Evolutionary conservation across 768 basidiomycete species (phyloP).

Genomic region (Calocybe indica): DNA sequence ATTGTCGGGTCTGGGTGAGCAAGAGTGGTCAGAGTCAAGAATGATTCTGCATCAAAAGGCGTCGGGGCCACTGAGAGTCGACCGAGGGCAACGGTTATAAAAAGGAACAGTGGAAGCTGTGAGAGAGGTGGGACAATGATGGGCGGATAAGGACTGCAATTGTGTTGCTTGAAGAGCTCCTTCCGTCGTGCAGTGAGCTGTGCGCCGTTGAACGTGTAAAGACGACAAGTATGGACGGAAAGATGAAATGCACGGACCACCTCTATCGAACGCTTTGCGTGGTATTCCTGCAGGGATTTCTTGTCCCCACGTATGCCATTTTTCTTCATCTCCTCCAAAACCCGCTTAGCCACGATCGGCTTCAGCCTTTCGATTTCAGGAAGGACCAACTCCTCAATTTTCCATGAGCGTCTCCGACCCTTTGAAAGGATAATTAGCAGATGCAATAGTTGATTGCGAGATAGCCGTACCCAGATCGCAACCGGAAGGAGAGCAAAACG

Average conservation of each 20-base stretch:
- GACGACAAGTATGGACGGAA: constrained; percentile 1
- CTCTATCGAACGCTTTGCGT: constrained; percentile 40
- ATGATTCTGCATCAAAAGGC: constrained; percentile 72
- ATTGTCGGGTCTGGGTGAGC: constrained; percentile 68
- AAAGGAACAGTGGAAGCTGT: constrained; percentile 70
- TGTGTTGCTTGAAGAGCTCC: constrained; percentile 54
- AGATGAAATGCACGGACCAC: constrained; percentile 31
- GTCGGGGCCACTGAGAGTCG: constrained; percentile 52
- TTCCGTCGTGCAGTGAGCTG: constrained; percentile 52
- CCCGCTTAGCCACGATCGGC: constrained; percentile 32
- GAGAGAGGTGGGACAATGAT: constrained; percentile 55
- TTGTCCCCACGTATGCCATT: constrained; percentile 51
- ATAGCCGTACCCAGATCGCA: constrained; percentile 64
- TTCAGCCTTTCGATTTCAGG: constrained; percentile 50
- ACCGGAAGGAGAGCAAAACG: constrained; percentile 64
- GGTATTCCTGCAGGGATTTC: constrained; percentile 40
- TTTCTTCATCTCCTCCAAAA: constrained; percentile 48
- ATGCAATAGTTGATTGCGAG: neutral
- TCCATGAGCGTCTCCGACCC: constrained; percentile 57
- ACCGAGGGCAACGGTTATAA: constrained; percentile 53
- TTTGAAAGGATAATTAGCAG: constrained; percentile 21
- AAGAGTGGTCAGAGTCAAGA: constrained; percentile 67
- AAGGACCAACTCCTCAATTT: constrained; percentile 54
- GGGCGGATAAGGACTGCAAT: constrained; percentile 51
- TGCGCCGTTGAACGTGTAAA: neutral